A percentile compares a stretch with the other conserved stretches of the same genome.
Conservation (phyloP, 2,329 filamentous ascomycete species). For the Blumeriella jaapii region DNA sequence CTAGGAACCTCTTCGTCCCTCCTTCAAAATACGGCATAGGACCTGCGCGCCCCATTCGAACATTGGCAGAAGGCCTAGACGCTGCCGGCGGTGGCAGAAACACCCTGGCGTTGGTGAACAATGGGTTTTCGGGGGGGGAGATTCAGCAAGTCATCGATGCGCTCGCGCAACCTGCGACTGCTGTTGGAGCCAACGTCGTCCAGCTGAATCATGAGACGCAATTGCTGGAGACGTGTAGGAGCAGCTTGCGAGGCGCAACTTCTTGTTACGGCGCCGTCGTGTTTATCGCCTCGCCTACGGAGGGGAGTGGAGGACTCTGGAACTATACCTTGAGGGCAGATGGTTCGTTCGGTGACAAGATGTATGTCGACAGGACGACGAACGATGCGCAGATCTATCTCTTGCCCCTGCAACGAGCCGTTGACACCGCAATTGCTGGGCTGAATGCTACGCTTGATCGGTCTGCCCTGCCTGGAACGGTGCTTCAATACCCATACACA, state of each 20-base stretch:
- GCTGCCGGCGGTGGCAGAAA: slow-evolving; percentile 46
- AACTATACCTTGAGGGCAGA: slow-evolving; percentile 80
- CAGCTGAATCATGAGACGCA: slow-evolving; percentile 43
- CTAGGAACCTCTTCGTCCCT: slow-evolving; percentile 73
- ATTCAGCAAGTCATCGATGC: slow-evolving; percentile 60
- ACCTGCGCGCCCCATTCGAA: slow-evolving; percentile 45
- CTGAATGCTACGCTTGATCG: slow-evolving; percentile 35
- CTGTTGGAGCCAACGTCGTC: slow-evolving; percentile 42
- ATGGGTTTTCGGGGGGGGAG: slow-evolving; percentile 53
- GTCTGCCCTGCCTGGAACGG: slow-evolving; percentile 31
- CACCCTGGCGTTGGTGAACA: slow-evolving; percentile 70
- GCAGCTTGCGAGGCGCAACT: slow-evolving; percentile 53
- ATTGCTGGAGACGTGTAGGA: slow-evolving; percentile 51
- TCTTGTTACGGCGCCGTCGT: slow-evolving; percentile 62
- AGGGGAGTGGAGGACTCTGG: slow-evolving; percentile 59
- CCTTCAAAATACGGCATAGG: slow-evolving; percentile 67
- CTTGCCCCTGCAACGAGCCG: slow-evolving; percentile 66
- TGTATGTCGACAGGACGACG: slow-evolving; percentile 49
- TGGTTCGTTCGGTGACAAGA: slow-evolving; percentile 51
- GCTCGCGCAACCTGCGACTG: slow-evolving; percentile 45
- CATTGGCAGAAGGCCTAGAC: slow-evolving; percentile 51
- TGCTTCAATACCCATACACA: slow-evolving; percentile 69
- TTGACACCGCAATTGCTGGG: slow-evolving; percentile 61
- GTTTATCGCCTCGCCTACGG: slow-evolving; percentile 63
- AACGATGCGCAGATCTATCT: slow-evolving; percentile 72